Conservation (phyloP, 306 rosid species). For the Casuarina cunninghamiana region DNA sequence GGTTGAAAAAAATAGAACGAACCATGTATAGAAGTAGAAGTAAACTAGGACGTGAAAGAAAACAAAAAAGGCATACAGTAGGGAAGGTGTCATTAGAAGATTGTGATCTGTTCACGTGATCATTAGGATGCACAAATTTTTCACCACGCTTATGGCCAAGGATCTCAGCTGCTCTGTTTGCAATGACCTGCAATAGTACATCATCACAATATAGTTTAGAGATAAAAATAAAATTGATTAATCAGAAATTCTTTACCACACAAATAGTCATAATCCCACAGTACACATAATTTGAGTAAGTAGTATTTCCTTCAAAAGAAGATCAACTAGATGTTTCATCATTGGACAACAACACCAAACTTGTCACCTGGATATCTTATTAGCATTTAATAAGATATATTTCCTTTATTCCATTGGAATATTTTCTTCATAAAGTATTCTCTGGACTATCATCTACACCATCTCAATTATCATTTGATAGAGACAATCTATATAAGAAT, state of each 20-base stretch:
- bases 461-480: not conserved
- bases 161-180: too few relatives aligned
- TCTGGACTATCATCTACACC: not conserved
- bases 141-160: too few relatives aligned
- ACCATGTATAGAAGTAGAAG: not conserved
- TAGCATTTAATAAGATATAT: not conserved
- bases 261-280: not conserved
- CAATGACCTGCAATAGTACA: not conserved
- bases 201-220: constrained; percentile 9
- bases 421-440: not conserved
- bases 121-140: too few relatives aligned
- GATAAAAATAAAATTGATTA: not conserved
- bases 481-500: not conserved
- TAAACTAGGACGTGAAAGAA: constrained; percentile 7
- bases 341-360: not conserved
- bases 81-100: constrained; percentile 98
- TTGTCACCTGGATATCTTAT: not conserved
- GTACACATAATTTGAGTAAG: not conserved
- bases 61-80: constrained; percentile 58
- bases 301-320: too few relatives aligned
- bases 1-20: not conserved
- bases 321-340: not conserved
- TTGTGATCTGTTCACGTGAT: constrained; percentile 60
- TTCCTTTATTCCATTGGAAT: not conserved
- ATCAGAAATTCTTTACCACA: not conserved